Conservation (phyloP, 805 yeast genomes). For the Teunomyces lycoperdinae region DNA sequence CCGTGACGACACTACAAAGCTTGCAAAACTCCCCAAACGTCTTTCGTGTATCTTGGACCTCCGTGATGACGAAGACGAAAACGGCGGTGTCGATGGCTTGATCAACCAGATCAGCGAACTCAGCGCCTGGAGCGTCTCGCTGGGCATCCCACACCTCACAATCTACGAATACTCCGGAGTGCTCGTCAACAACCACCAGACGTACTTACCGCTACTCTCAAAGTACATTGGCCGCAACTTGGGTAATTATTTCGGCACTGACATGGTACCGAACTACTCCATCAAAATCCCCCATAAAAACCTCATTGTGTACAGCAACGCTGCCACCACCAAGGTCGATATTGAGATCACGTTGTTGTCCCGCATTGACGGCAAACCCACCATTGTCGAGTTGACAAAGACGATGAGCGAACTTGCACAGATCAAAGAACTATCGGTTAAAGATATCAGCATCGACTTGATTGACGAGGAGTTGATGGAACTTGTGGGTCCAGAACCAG, state of each 20-base stretch:
- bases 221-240: conserved; percentile 57
- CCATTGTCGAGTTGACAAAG: conserved; percentile 83
- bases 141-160: conserved; percentile 72
- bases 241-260: conserved; percentile 70
- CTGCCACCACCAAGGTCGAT: conserved; percentile 33
- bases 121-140: conserved; percentile 83
- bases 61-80: conserved; percentile 76
- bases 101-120: conserved; percentile 75
- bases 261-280: conserved; percentile 58
- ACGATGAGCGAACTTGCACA: conserved; percentile 77
- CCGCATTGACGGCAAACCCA: conserved; percentile 80
- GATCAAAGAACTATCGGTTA: conserved; percentile 54
- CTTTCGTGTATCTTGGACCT: conserved; percentile 73
- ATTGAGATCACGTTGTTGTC: conserved; percentile 68
- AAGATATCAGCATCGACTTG: conserved; percentile 70
- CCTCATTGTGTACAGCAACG: conserved; percentile 40
- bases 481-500: conserved; percentile 90
- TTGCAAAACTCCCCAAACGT: conserved; percentile 74
- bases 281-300: conserved; percentile 70
- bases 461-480: conserved; percentile 72
- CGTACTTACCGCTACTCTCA: conserved; percentile 47
- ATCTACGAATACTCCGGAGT: conserved; percentile 80
- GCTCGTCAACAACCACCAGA: conserved; percentile 41
- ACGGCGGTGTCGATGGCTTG: conserved; percentile 84
- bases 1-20: conserved; percentile 71